phyloP scores from a whole-genome alignment of 768 basidiomycete species.

The Hericium coralloides region DNA sequence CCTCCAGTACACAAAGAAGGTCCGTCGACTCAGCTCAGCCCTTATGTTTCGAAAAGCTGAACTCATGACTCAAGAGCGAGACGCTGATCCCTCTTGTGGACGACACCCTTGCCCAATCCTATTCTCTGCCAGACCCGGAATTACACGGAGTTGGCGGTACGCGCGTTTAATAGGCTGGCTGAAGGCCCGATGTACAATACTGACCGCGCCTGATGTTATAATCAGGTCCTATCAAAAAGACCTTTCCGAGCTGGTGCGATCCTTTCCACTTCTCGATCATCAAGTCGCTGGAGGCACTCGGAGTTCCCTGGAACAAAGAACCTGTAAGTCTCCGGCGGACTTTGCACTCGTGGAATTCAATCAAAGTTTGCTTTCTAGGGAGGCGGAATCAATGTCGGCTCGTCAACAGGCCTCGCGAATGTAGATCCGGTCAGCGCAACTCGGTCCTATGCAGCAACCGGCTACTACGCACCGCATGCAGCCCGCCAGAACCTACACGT shows the following conservation, averaged over 20 bases:
- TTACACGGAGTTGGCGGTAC: constrained; percentile 9
- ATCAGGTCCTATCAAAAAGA: constrained; percentile 12
- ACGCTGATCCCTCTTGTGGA: not conserved
- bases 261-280: constrained; percentile 6
- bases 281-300: constrained; percentile 8
- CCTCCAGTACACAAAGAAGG: constrained; percentile 17
- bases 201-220: not conserved
- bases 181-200: not conserved
- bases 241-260: constrained; percentile 7
- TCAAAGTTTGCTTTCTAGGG: constrained; percentile 1
- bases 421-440: constrained; percentile 18
- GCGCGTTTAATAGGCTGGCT: not conserved
- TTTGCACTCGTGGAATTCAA: no score
- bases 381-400: constrained; percentile 10
- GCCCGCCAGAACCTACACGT: constrained; percentile 21
- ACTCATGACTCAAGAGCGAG: constrained; percentile 5
- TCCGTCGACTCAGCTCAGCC: not conserved
- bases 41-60: no score
- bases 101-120: not conserved
- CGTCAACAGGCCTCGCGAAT: not conserved
- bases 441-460: constrained; percentile 21
- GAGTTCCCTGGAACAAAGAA: constrained; percentile 12
- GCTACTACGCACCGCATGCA: constrained; percentile 22
- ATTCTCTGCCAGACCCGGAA: not conserved
- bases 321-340: not conserved